Evolutionary conservation across 495 filamentous ascomycete species (phyloP).

Genomic region (Trypethelium eluteriae): DNA sequence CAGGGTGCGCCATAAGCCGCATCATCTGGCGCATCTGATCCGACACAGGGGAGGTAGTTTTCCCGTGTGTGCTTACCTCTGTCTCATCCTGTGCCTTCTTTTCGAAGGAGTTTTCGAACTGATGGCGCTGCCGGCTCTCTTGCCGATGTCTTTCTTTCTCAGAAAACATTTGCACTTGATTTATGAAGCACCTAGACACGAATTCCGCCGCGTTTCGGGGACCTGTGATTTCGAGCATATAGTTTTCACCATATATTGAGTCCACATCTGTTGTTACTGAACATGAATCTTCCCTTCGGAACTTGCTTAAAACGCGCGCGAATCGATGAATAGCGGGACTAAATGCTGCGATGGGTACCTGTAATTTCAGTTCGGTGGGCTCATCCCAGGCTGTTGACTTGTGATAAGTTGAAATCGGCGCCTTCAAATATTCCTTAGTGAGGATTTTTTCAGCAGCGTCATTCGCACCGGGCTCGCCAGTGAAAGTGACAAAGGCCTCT

Average conservation of each 20-base stretch:
- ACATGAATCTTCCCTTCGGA: background rate
- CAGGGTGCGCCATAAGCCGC: slow-evolving; percentile 63
- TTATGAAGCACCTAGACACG: background rate
- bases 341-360: background rate
- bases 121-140: background rate
- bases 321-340: background rate
- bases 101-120: background rate
- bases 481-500: background rate
- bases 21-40: slow-evolving; percentile 52
- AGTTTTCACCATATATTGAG: background rate
- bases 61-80: background rate
- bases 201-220: background rate
- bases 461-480: background rate
- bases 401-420: background rate
- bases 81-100: background rate
- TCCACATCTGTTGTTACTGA: background rate
- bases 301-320: background rate
- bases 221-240: background rate
- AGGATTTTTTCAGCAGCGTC: background rate
- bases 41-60: background rate
- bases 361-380: background rate
- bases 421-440: background rate
- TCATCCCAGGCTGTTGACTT: background rate
- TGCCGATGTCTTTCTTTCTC: background rate
- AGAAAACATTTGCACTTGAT: background rate